Evolutionary conservation across 148 eudicot species (phyloP).

Genomic region (Talinum fruticosum): DNA sequence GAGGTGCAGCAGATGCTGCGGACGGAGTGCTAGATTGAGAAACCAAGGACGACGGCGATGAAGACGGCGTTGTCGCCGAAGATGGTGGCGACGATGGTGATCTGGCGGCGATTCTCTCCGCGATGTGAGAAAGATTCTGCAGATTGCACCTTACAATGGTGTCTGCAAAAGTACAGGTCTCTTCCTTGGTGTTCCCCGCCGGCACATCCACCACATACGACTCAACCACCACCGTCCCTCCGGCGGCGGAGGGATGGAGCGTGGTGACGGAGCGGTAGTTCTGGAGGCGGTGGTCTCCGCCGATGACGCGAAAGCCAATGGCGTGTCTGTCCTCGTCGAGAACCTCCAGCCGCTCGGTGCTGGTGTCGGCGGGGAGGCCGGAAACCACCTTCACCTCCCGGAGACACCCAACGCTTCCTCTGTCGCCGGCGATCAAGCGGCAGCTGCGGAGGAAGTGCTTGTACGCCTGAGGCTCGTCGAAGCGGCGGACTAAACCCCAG

Average conservation of each 20-base stretch:
- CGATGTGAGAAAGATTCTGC: constrained; percentile 58
- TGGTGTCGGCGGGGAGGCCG: constrained; percentile 69
- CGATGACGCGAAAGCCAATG: constrained; percentile 67
- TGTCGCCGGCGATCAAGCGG: constrained; percentile 46
- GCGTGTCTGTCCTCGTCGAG: constrained; percentile 66
- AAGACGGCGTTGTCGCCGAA: too few relatives aligned
- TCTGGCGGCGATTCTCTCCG: constrained; percentile 33
- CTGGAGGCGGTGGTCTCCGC: constrained; percentile 74
- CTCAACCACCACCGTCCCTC: constrained; percentile 65
- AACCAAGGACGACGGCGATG: too few relatives aligned
- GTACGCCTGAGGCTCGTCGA: constrained; percentile 74
- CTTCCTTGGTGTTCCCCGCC: constrained; percentile 77
- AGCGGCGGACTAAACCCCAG: constrained; percentile 66
- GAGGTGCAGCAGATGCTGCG: background rate
- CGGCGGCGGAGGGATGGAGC: constrained; percentile 34
- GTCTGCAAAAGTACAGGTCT: constrained; percentile 66
- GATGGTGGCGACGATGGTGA: constrained; percentile 11
- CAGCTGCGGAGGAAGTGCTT: constrained; percentile 77
- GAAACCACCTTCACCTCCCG: constrained; percentile 75
- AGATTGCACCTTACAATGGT: constrained; percentile 72
- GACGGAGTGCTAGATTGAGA: too few relatives aligned
- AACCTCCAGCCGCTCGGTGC: constrained; percentile 78
- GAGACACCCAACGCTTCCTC: constrained; percentile 59
- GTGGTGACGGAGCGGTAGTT: constrained; percentile 86
- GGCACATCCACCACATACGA: constrained; percentile 35